phyloP scores from a whole-genome alignment of 202 grass and related monocot genomes.

The Dendrocalamus latiflorus region DNA sequence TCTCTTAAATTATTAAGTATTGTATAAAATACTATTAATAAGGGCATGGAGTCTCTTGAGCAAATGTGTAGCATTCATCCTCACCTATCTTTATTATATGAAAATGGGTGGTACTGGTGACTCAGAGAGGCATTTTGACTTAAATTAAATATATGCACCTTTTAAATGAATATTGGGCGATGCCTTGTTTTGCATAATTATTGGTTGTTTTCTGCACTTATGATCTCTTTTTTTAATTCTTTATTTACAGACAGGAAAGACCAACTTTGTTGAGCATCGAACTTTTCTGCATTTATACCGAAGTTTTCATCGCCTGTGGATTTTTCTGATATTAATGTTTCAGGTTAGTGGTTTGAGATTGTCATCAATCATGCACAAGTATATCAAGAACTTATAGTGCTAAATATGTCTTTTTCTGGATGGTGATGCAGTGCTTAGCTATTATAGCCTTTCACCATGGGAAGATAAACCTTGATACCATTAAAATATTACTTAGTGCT shows the following conservation, averaged over 20 bases:
- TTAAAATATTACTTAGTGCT: constrained; percentile 85
- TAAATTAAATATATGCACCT: not conserved
- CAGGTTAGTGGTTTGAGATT: constrained; percentile 50
- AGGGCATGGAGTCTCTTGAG: not conserved
- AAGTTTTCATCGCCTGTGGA: constrained; percentile 98
- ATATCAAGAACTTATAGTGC: not conserved
- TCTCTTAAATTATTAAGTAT: not conserved
- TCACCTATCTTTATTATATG: not conserved
- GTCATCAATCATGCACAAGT: not conserved
- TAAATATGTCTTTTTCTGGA: constrained; percentile 13
- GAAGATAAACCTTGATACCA: constrained; percentile 61
- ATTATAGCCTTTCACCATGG: constrained; percentile 77
- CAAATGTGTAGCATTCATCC: not conserved
- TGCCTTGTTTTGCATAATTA: constrained; percentile 19
- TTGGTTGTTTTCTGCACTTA: not conserved
- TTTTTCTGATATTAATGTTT: constrained; percentile 97
- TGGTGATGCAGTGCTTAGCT: constrained; percentile 61
- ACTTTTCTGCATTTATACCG: constrained; percentile 89
- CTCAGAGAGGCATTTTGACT: not conserved
- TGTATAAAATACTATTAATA: not conserved
- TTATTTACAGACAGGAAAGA: constrained; percentile 79
- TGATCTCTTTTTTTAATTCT: not conserved
- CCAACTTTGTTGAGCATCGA: constrained; percentile 95
- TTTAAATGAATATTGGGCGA: not conserved
- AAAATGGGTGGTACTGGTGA: not conserved